Evolutionary conservation across 2,329 filamentous ascomycete species (phyloP).

Genomic region (Coccinonectria pachysandricola): DNA sequence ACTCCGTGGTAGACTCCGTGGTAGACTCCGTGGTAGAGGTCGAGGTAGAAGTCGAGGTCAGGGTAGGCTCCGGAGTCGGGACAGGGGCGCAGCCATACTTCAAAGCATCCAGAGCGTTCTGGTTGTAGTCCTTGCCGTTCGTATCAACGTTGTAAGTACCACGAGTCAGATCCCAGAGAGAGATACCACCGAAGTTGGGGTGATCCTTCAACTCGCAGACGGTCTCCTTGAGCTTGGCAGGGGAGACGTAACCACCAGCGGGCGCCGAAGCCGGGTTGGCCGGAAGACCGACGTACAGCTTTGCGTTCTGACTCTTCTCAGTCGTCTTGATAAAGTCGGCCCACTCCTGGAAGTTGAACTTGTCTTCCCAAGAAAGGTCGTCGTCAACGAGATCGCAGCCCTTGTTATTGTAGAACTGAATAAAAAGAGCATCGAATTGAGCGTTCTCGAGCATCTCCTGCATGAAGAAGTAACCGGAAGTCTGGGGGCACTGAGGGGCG

Average conservation of each 20-base stretch:
- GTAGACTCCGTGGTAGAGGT: conserved; percentile 5
- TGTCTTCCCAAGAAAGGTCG: conserved; percentile 15
- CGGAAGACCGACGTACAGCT: conserved; percentile 36
- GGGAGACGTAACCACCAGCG: conserved; percentile 25
- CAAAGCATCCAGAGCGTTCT: conserved; percentile 27
- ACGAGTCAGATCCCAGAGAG: conserved; percentile 34
- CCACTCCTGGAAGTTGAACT: conserved; percentile 36
- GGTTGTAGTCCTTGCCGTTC: conserved; percentile 26
- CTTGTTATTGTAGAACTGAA: conserved; percentile 41
- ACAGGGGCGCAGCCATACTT: conserved; percentile 25
- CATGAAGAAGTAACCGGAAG: conserved; percentile 20
- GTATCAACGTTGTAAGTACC: conserved; percentile 20
- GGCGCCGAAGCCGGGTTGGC: conserved; percentile 18
- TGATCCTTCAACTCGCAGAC: conserved; percentile 28
- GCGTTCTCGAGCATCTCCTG: conserved; percentile 28
- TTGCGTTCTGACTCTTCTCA: conserved; percentile 28
- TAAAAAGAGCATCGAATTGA: conserved; percentile 32
- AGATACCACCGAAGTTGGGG: conserved; percentile 34
- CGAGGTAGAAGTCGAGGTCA: conserved; percentile 1
- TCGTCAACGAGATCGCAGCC: conserved; percentile 25
- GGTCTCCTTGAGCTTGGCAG: conserved; percentile 23
- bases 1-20: conserved; percentile 2
- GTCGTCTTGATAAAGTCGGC: conserved; percentile 23
- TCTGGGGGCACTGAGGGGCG: conserved; percentile 34
- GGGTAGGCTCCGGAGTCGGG: conserved; percentile 10